Conservation (phyloP, 1,284 basidiomycete genomes). For the Puccinia horiana region DNA sequence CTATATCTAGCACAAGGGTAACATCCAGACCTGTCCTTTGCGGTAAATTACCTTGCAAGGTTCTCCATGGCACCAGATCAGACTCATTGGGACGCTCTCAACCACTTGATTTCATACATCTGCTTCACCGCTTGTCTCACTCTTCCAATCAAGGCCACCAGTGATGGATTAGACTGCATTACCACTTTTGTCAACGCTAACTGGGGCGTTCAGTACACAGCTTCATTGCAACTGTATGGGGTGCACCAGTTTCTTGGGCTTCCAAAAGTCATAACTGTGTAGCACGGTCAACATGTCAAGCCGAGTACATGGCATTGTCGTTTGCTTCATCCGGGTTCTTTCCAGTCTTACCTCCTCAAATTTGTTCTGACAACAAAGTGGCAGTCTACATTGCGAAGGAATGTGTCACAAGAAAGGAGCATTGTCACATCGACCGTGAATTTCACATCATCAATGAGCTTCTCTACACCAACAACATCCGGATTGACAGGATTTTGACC, state of each 20-base stretch:
- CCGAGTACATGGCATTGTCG: slow-evolving; percentile 21
- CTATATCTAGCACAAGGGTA: background rate
- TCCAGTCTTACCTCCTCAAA: background rate
- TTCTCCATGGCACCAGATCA: background rate
- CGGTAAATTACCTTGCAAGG: background rate
- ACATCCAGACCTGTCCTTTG: background rate
- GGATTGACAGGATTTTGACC: background rate
- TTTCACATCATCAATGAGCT: slow-evolving; percentile 22
- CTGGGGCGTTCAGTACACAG: slow-evolving; percentile 25
- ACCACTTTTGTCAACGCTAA: background rate
- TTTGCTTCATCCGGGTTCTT: background rate
- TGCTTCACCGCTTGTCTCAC: background rate
- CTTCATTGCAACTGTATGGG: background rate
- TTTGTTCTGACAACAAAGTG: background rate
- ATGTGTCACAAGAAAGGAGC: background rate
- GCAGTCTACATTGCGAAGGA: background rate
- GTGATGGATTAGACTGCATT: background rate
- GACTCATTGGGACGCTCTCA: background rate
- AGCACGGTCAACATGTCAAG: slow-evolving; percentile 13
- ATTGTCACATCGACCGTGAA: slow-evolving; percentile 1
- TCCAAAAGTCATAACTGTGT: slow-evolving; percentile 16
- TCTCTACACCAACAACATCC: background rate
- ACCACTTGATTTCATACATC: background rate
- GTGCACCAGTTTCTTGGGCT: background rate
- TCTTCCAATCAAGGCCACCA: background rate